These are phyloP conservation scores for Eruca vesicaria DNA, from an alignment of 441 rosid genomes.

Conservation along the genomic window DNA sequence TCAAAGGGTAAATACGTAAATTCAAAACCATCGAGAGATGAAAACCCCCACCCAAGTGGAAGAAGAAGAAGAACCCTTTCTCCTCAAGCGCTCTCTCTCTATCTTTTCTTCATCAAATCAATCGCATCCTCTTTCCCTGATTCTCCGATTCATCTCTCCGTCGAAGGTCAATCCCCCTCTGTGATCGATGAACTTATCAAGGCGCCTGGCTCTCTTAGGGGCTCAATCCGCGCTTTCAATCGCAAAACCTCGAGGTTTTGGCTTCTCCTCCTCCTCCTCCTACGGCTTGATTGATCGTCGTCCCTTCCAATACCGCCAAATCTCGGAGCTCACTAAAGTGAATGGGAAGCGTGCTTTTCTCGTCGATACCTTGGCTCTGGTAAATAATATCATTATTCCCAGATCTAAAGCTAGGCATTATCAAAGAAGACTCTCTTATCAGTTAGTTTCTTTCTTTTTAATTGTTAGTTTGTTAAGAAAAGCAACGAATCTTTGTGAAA, in stretches of 20 bases:
- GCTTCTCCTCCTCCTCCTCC: conserved; percentile 26
- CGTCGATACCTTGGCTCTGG: conserved; percentile 92
- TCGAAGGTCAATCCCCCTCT: neutral
- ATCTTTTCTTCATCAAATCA: neutral
- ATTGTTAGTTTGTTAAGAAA: too few species aligned
- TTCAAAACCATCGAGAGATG: neutral
- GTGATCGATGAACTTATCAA: conserved; percentile 50
- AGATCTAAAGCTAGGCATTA: conserved; percentile 4
- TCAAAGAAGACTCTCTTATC: neutral
- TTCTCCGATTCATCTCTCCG: too few species aligned
- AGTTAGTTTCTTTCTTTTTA: too few species aligned
- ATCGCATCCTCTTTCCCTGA: neutral
- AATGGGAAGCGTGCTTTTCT: conserved; percentile 81
- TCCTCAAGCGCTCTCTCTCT: neutral
- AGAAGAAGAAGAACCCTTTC: neutral
- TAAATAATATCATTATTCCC: conserved; percentile 17
- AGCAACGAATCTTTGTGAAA: too few species aligned
- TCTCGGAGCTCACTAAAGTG: conserved; percentile 62
- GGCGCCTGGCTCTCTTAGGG: conserved; percentile 47
- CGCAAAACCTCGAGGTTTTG: conserved; percentile 34
- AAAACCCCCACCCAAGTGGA: neutral
- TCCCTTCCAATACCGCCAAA: conserved; percentile 38
- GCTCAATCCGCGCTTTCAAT: conserved; percentile 32
- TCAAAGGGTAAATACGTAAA: neutral
- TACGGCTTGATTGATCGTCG: conserved; percentile 10